These are phyloP conservation scores for Chlamydomonas schloesseri DNA, from an alignment of 139 green algal species.

Conservation along the genomic window DNA sequence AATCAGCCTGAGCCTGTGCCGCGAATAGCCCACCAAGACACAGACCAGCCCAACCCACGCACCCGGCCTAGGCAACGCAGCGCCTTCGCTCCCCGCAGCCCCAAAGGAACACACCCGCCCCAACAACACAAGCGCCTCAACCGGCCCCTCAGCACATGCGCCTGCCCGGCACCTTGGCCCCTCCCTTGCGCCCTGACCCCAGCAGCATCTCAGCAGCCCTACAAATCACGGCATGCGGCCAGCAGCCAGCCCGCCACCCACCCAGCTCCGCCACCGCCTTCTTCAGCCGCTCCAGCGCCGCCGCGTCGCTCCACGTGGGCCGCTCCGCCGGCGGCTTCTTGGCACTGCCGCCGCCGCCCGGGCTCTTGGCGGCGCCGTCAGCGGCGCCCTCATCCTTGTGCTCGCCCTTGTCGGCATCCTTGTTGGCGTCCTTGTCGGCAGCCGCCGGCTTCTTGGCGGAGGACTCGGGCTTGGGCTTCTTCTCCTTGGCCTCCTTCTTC, in stretches of 20 bases:
- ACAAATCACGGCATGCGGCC: no score
- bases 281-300: conserved; percentile 42
- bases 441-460: background rate
- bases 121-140: no score
- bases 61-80: no score
- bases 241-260: conserved; percentile 43
- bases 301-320: conserved; percentile 14
- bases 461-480: background rate
- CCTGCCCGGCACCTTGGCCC: no score
- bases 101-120: no score
- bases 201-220: no score
- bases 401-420: background rate
- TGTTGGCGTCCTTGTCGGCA: background rate
- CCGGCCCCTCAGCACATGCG: no score
- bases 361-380: background rate
- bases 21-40: no score
- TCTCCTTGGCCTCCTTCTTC: background rate
- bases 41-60: no score
- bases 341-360: background rate
- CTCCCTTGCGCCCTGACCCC: no score
- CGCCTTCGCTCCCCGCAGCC: no score
- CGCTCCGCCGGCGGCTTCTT: background rate
- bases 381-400: background rate
- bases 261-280: conserved; percentile 31
- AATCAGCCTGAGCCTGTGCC: no score